Evolutionary conservation across 2,329 filamentous ascomycete species (phyloP), one percentile per base, ranked within the genome.

Genomic region (Lasiodiplodia gonubiensis): DNA sequence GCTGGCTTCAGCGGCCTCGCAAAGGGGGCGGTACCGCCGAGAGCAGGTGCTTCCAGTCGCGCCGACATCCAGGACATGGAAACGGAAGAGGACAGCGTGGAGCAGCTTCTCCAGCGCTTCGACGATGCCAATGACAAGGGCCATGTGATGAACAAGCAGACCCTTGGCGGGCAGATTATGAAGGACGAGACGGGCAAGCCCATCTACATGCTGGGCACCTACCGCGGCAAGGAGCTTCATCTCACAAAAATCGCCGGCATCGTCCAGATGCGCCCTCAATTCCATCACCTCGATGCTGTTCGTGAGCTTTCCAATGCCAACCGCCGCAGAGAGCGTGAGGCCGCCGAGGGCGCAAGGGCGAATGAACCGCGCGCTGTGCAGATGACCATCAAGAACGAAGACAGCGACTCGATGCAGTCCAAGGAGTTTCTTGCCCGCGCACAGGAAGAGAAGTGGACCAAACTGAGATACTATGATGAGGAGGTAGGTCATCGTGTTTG

Each of bases 161-260:
- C 93, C 0, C 84, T 97, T 25, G 94, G 93, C 54, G 95, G 95
- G 0, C 90, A 94, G 77, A 89, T 92, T 69, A 85, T 89, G 14
- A 86, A 88, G 49, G 83, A 88, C 2, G 88, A 89, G 70, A 87
- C 90, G 70, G 90, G 90, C 25, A 90, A 92, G 71, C 87, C 88
- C 10, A 82, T 85, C 71, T 97, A 97, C 81, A 96, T 97, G 89
- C 86, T 97, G 60, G 95, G 93, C 33, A 90, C 93, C n/a, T 97
- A 98, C 77, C 88, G 90, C 76, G 90, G 90, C 63, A 88, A 92
- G 72, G 89, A 96, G 75, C 83, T 97, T 11, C 93, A 97, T 80
- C 88, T 98, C 48, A 96, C 93, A 0, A 92, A 91, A 27, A 87
- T 96, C 54, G 89, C 90, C 49, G 90, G 92, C 2, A 88, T 97